Conservation (phyloP, 495 filamentous ascomycete genomes). For the Penicillium robsamsonii region DNA sequence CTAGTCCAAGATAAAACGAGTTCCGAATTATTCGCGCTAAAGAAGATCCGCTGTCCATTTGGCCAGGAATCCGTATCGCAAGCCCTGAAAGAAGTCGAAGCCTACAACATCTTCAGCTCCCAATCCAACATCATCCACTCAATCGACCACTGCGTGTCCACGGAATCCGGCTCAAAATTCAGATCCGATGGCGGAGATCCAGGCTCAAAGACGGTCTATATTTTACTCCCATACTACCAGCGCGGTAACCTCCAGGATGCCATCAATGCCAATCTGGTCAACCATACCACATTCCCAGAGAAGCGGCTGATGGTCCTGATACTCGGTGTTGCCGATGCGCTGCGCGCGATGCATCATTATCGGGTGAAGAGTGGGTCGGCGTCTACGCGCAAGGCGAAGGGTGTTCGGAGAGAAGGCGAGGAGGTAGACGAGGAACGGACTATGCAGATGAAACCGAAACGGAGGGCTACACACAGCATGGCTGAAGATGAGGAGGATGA, state of each 20-base stretch:
- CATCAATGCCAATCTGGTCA: conserved; percentile 97
- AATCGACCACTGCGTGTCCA: conserved; percentile 75
- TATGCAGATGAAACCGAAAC: conserved; percentile 54
- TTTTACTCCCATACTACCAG: conserved; percentile 90
- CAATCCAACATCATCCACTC: conserved; percentile 86
- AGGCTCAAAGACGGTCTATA: conserved; percentile 89
- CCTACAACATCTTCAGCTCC: conserved; percentile 82
- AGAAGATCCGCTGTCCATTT: conserved; percentile 98
- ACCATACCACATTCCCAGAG: conserved; percentile 91
- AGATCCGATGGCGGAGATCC: conserved; percentile 55
- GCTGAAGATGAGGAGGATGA: conserved; percentile 61
- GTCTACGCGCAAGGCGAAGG: conserved; percentile 57
- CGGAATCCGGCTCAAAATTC: conserved; percentile 58
- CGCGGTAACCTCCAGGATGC: conserved; percentile 94
- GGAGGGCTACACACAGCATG: conserved; percentile 37
- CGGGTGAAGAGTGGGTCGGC: conserved; percentile 56
- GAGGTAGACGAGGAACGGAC: conserved; percentile 58
- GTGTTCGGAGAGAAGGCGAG: conserved; percentile 56
- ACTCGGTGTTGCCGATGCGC: conserved; percentile 82
- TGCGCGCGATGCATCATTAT: conserved; percentile 90
- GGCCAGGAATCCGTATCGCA: conserved; percentile 92
- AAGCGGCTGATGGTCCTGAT: conserved; percentile 84
- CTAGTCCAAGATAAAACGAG: conserved; percentile 86
- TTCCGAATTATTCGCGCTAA: conserved; percentile 84
- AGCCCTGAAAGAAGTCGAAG: conserved; percentile 95